A percentile compares a stretch with the other conserved stretches of the same genome.
phyloP scores from a whole-genome alignment of 345 rosid genomes.

The Psidium guajava region DNA sequence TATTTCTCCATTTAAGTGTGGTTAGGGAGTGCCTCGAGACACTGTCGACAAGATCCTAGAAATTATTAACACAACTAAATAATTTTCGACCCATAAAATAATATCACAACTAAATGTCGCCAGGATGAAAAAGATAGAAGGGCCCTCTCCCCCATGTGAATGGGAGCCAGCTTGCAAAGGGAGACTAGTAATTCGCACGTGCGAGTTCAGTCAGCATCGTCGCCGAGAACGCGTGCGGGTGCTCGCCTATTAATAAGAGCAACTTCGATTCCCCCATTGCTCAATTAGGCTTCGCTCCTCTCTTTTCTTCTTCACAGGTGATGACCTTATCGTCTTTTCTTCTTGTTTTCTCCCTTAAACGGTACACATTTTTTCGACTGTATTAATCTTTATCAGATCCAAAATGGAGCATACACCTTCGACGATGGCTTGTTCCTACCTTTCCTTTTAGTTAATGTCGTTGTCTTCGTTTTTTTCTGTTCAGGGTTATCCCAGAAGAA shows the following conservation, averaged over 20 bases:
- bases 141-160: background rate
- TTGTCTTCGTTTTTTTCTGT: background rate
- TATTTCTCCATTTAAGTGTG: background rate
- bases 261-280: background rate
- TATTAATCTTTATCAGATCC: too few species aligned
- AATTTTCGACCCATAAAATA: background rate
- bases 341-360: too few species aligned
- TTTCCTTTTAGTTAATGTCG: background rate
- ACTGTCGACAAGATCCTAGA: background rate
- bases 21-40: background rate
- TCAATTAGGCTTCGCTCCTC: background rate
- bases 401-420: too few species aligned
- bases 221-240: background rate
- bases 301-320: background rate
- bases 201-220: background rate
- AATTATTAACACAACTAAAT: background rate
- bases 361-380: too few species aligned
- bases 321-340: background rate
- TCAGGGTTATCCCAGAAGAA: background rate
- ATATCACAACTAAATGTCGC: background rate
- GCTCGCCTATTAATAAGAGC: background rate
- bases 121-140: background rate
- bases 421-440: background rate
- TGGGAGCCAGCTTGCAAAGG: background rate
- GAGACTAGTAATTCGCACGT: background rate